These are phyloP conservation scores for Citrus australasica DNA, from an alignment of 345 rosid genomes.

Conservation along the genomic window DNA sequence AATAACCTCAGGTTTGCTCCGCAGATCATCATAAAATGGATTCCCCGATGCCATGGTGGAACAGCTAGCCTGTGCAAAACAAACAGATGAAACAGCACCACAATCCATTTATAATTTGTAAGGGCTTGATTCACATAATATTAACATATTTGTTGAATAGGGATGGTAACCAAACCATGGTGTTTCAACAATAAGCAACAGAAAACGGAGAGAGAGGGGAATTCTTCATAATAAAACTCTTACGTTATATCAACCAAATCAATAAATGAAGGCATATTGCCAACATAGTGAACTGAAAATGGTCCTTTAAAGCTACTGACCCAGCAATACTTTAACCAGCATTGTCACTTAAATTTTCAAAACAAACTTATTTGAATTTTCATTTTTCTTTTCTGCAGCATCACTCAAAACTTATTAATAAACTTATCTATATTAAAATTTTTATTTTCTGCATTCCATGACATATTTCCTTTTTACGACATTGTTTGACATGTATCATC, in stretches of 20 bases:
- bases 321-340: neutral
- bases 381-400: neutral
- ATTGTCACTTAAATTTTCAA: neutral
- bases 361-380: neutral
- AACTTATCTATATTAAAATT: neutral
- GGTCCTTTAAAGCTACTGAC: neutral
- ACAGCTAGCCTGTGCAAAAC: slow-evolving; percentile 11
- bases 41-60: slow-evolving; percentile 53
- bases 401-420: no score
- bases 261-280: neutral
- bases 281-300: neutral
- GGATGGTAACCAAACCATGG: neutral
- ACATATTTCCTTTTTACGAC: neutral
- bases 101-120: neutral
- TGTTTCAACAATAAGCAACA: neutral
- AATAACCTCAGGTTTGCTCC: slow-evolving; percentile 61
- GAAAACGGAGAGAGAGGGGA: neutral
- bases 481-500: neutral
- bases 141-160: neutral
- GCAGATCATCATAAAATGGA: slow-evolving; percentile 54
- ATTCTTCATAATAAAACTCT: neutral
- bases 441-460: neutral
- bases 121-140: neutral
- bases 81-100: neutral
- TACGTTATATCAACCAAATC: neutral